phyloP scores from a whole-genome alignment of 805 yeast genomes.

The Tetrapisispora namnaoensis region DNA sequence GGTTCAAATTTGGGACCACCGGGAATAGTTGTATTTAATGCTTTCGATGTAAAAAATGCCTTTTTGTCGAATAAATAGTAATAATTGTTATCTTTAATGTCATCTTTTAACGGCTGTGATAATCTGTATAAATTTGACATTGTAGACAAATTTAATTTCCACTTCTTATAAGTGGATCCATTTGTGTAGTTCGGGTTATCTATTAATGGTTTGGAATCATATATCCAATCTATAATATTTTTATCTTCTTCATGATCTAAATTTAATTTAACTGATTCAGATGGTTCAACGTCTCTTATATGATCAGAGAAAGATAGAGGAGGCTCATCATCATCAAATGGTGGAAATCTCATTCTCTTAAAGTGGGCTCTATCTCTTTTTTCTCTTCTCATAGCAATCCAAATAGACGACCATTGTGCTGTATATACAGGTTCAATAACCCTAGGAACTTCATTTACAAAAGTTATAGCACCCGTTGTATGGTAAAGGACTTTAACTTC shows the following conservation, averaged over 20 bases:
- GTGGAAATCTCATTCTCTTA: conserved; percentile 87
- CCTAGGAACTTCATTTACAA: conserved; percentile 85
- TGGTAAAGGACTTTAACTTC: conserved; percentile 88
- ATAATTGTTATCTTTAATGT: conserved; percentile 47
- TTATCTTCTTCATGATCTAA: conserved; percentile 56
- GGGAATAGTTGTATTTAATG: conserved; percentile 75
- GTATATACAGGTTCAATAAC: conserved; percentile 85
- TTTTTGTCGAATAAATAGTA: conserved; percentile 66
- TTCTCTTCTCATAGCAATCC: conserved; percentile 90
- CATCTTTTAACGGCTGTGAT: conserved; percentile 61
- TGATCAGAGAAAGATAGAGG: conserved; percentile 78
- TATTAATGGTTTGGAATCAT: conserved; percentile 62
- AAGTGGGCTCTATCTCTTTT: conserved; percentile 85
- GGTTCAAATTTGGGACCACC: conserved; percentile 98
- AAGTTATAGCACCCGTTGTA: conserved; percentile 85
- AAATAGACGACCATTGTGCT: conserved; percentile 93
- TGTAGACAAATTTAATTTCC: conserved; percentile 53
- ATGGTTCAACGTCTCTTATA: conserved; percentile 59
- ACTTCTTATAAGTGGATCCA: conserved; percentile 67
- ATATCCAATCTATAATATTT: conserved; percentile 63
- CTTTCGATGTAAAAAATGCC: conserved; percentile 84
- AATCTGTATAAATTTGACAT: conserved; percentile 59
- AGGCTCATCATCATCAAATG: conserved; percentile 96
- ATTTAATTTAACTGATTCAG: conserved; percentile 60
- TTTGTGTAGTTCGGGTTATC: conserved; percentile 48